These are phyloP conservation scores for Populus davidiana DNA, from an alignment of 345 rosid species.

Conservation along the genomic window DNA sequence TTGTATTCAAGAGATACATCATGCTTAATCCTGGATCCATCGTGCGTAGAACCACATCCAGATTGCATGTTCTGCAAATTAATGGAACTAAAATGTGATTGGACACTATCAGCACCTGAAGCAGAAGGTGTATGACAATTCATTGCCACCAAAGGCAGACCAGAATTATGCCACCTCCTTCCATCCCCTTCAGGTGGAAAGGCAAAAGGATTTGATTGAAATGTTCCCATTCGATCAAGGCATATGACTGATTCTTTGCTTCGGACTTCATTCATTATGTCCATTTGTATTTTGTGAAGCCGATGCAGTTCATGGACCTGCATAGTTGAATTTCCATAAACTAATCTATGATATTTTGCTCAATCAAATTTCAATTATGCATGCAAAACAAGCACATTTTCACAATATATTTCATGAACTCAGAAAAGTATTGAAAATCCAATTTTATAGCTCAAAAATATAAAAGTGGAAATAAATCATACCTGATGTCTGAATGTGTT, in stretches of 20 bases:
- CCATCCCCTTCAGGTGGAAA: slow-evolving; percentile 25
- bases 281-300: slow-evolving; percentile 58
- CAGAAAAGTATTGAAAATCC: not conserved
- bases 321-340: slow-evolving; percentile 7
- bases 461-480: slow-evolving; percentile 7
- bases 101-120: slow-evolving; percentile 41
- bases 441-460: not conserved
- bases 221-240: slow-evolving; percentile 24
- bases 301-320: slow-evolving; percentile 77
- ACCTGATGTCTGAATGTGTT: slow-evolving; percentile 72
- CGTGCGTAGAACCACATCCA: slow-evolving; percentile 28
- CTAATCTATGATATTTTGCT: not conserved
- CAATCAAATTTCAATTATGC: not conserved
- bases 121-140: slow-evolving; percentile 16
- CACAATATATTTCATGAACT: not conserved
- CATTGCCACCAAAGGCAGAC: slow-evolving; percentile 14
- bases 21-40: slow-evolving; percentile 31
- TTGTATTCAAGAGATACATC: slow-evolving; percentile 33
- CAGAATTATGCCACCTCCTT: slow-evolving; percentile 12
- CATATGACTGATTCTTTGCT: slow-evolving; percentile 38
- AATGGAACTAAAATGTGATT: slow-evolving; percentile 31
- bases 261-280: slow-evolving; percentile 70
- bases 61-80: slow-evolving; percentile 38
- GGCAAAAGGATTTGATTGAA: slow-evolving; percentile 25
- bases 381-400: not conserved